Percentiles rank a stretch among this genome's conserved stretches.
Evolutionary conservation across 306 rosid species (phyloP).

Genomic region (Sophora flavescens): DNA sequence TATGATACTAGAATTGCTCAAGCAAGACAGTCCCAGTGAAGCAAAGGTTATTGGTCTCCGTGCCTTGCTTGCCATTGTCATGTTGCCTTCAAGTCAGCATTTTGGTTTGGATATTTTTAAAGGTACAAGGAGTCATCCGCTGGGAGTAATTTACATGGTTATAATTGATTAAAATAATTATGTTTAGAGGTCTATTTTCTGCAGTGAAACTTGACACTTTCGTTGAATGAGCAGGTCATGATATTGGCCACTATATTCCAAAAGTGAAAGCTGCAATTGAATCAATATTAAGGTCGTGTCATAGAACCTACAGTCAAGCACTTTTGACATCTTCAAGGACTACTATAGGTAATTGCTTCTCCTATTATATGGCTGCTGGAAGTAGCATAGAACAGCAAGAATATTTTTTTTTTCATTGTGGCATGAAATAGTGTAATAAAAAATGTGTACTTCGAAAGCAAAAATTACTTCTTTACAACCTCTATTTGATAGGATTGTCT

Average conservation of each 20-base stretch:
- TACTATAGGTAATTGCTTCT: slow-evolving; percentile 75
- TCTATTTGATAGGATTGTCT: neutral
- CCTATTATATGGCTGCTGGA: slow-evolving; percentile 37
- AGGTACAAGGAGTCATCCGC: slow-evolving; percentile 60
- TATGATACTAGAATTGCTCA: slow-evolving; percentile 93
- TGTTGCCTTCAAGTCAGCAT: slow-evolving; percentile 85
- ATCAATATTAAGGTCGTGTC: slow-evolving; percentile 85
- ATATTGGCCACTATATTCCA: slow-evolving; percentile 92
- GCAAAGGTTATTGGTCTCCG: slow-evolving; percentile 99
- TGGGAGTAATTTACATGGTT: slow-evolving; percentile 32
- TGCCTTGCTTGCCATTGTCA: slow-evolving; percentile 93
- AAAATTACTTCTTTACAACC: neutral
- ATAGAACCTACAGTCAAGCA: slow-evolving; percentile 86
- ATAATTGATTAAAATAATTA: slow-evolving; percentile 12
- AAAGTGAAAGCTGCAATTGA: slow-evolving; percentile 98
- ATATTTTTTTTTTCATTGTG: neutral
- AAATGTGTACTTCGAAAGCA: slow-evolving; percentile 2
- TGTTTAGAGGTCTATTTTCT: slow-evolving; percentile 33
- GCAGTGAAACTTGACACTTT: slow-evolving; percentile 38
- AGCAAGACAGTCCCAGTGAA: slow-evolving; percentile 94
- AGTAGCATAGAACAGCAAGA: slow-evolving; percentile 26
- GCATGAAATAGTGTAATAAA: neutral
- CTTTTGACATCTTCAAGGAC: slow-evolving; percentile 97
- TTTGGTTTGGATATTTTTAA: slow-evolving; percentile 88
- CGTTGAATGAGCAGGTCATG: slow-evolving; percentile 78